Evolutionary conservation across 495 filamentous ascomycete genomes (phyloP).

Genomic region (Neurospora sp.): DNA sequence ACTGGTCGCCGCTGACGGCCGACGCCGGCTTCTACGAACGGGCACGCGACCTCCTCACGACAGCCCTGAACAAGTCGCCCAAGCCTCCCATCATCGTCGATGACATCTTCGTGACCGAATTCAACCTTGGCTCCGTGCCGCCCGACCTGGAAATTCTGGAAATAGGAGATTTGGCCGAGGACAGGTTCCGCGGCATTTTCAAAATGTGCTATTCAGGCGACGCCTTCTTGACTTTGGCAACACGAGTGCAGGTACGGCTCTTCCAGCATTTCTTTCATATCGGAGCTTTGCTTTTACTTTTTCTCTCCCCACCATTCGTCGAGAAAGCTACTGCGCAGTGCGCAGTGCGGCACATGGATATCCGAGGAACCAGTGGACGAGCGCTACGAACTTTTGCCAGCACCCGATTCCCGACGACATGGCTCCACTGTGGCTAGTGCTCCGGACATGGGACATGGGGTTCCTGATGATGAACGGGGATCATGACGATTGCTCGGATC

Average conservation of each 20-base stretch:
- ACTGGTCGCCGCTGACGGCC: conserved; percentile 98
- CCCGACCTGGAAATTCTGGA: conserved; percentile 93
- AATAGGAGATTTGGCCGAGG: conserved; percentile 92
- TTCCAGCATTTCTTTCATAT: conserved; percentile 7
- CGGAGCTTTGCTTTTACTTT: not conserved
- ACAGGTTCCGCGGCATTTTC: conserved; percentile 95
- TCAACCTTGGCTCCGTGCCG: conserved; percentile 87
- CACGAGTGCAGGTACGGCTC: conserved; percentile 68
- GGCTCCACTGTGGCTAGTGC: not conserved
- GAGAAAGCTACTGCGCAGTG: not conserved
- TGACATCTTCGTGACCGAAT: conserved; percentile 95
- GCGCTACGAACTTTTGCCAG: not conserved
- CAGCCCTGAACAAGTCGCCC: conserved; percentile 92
- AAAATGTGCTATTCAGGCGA: conserved; percentile 97
- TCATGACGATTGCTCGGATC: not conserved
- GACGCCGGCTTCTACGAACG: conserved; percentile 83
- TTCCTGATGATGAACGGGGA: not conserved
- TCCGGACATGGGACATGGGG: not conserved
- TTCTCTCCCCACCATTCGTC: not conserved
- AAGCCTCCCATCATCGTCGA: conserved; percentile 99
- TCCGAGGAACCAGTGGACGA: not conserved
- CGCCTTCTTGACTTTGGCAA: conserved; percentile 87
- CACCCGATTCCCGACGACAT: not conserved
- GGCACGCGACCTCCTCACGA: conserved; percentile 87
- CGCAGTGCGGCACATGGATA: not conserved